A percentile compares a stretch with the other conserved stretches of the same genome.
These are phyloP conservation scores for Uronychia binucleata DNA, from an alignment of 73 alveolate species.

Conservation along the genomic window DNA sequence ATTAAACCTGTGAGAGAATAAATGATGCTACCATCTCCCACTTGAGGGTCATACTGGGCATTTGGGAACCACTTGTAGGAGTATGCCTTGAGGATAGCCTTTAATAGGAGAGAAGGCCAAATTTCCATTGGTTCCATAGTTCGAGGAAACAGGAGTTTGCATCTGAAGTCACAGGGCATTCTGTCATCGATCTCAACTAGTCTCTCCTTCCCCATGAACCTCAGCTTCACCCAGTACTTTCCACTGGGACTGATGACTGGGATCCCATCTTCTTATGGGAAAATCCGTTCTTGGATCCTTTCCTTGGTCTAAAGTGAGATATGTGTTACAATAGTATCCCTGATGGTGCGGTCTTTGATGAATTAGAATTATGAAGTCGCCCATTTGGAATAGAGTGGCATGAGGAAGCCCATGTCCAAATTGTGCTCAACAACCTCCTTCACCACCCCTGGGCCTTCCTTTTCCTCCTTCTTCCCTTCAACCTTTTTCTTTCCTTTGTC, in stretches of 20 bases:
- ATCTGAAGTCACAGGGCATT: constrained; percentile 93
- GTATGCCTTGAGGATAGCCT: constrained; percentile 92
- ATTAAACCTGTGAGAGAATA: constrained; percentile 96
- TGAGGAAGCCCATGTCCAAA: constrained; percentile 71
- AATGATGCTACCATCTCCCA: constrained; percentile 93
- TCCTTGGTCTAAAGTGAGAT: constrained; percentile 67
- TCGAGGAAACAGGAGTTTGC: constrained; percentile 89
- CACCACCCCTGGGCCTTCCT: constrained; percentile 47
- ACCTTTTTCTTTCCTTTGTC: constrained; percentile 65
- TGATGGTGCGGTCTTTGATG: constrained; percentile 93
- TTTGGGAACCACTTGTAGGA: constrained; percentile 79
- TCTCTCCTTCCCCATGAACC: constrained; percentile 95
- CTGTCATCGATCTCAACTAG: constrained; percentile 93
- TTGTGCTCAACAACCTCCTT: constrained; percentile 69
- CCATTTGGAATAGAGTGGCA: constrained; percentile 95
- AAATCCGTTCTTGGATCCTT: constrained; percentile 90
- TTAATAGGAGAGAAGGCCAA: constrained; percentile 94
- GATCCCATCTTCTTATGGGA: constrained; percentile 97
- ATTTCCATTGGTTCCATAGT: constrained; percentile 84
- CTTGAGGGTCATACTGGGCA: constrained; percentile 68
- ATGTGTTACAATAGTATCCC: constrained; percentile 65
- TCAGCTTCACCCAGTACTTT: constrained; percentile 91
- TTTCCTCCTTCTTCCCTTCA: constrained; percentile 60
- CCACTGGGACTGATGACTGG: constrained; percentile 96
- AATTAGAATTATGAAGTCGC: constrained; percentile 91